Evolutionary conservation across 495 filamentous ascomycete genomes (phyloP).

Genomic region (Hyaloscypha hepaticicola): DNA sequence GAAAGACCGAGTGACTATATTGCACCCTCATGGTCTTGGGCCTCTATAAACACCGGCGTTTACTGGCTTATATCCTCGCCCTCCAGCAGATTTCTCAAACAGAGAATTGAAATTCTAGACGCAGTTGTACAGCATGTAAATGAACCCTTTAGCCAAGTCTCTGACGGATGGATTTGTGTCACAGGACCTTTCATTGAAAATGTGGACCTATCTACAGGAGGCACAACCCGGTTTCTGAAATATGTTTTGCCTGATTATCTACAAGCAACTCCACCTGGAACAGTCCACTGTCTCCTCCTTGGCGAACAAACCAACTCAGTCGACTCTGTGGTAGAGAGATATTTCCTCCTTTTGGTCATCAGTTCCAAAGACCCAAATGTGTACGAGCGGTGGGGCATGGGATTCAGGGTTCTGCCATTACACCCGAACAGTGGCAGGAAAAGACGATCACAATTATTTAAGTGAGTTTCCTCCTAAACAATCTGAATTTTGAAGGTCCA

Average conservation of each 20-base stretch:
- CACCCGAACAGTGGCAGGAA: not conserved
- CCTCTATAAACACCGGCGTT: not conserved
- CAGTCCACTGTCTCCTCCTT: not conserved
- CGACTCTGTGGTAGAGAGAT: no score
- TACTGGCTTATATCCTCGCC: not conserved
- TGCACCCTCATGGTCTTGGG: slow-evolving; percentile 1
- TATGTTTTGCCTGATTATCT: not conserved
- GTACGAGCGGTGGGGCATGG: not conserved
- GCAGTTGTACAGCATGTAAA: not conserved
- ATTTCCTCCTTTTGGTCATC: not conserved
- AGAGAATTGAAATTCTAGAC: not conserved
- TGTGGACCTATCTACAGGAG: not conserved
- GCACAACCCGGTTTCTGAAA: not conserved
- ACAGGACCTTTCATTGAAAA: not conserved
- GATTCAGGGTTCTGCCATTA: not conserved
- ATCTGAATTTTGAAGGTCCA: no score
- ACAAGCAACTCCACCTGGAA: not conserved
- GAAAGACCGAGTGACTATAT: not conserved
- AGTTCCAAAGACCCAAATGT: not conserved
- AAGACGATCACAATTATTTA: slow-evolving; percentile 1
- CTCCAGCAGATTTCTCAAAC: not conserved
- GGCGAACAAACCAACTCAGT: no score
- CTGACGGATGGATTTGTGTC: not conserved
- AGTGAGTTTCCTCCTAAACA: not conserved
- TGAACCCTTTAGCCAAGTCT: not conserved